Conservation (phyloP, 1,284 basidiomycete species). For the Boletus holoroseus region DNA sequence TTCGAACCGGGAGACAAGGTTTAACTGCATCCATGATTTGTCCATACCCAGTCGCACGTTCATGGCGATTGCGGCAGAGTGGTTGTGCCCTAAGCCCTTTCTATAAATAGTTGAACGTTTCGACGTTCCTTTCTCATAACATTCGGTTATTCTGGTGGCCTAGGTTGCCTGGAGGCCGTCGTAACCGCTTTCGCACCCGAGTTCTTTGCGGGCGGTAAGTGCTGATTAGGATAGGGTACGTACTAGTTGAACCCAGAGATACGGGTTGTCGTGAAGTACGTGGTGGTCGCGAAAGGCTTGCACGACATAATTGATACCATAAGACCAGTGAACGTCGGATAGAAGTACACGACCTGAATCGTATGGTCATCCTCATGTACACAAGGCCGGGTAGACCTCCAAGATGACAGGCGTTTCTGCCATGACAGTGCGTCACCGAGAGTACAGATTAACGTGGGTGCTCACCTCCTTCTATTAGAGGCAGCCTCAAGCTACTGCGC, state of each 20-base stretch:
- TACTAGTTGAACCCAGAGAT: not conserved
- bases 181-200: too few species aligned
- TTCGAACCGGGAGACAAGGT: not conserved
- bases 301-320: not conserved
- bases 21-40: not conserved
- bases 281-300: not conserved
- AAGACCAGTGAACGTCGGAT: not conserved
- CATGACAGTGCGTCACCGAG: not conserved
- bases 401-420: not conserved
- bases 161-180: not conserved
- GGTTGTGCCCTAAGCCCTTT: not conserved
- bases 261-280: not conserved
- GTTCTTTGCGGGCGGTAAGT: not conserved
- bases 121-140: not conserved
- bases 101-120: not conserved
- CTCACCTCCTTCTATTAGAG: not conserved
- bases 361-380: not conserved
- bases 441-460: not conserved
- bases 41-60: not conserved
- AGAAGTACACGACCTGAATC: not conserved
- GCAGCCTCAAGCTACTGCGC: too few species aligned
- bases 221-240: not conserved
- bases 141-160: too few species aligned
- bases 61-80: not conserved
- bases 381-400: not conserved